Evolutionary conservation across 2,329 filamentous ascomycete species (phyloP), one percentile per base, ranked within the genome.

Genomic region (Elsinoe necatrix): DNA sequence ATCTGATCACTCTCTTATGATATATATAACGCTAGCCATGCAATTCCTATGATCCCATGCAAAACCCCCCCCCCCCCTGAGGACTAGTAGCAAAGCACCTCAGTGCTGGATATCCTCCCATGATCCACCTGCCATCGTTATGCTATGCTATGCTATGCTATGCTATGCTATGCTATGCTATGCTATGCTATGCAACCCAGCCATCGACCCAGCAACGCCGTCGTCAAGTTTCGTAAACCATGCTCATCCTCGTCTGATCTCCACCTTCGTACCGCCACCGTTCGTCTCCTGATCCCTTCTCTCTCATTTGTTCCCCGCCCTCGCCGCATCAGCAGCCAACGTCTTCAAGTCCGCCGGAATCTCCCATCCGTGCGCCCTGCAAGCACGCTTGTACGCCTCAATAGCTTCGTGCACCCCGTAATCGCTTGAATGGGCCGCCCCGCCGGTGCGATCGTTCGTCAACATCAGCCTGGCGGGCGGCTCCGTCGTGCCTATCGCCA

Each of bases 371-470:
- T 95, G 90, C 3, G 71, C 62, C 0, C 60, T 62, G 59, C 86
- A 89, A 9, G 85, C 85, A 54, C 89, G 80, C 27, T 76, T 73
- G 65, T 86, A 95, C 2, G 88, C 89, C 0, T 83, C 79, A 1
- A 89, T 74, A 0, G 89, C 90, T 67, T 95, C 89, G 0, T 67
- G 67, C 4, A 88, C 77, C 0, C 75, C 73, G 65, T 95, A 95
- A 12, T 57, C 59, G 4, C 29, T 48, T 3, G 50, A 42, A 3
- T 61, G 41, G 9, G 29, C 29, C 29, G 18, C 29, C 1, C 54
- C 54, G 8, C 59, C 57, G 35, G 62, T 34, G 5, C 43, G 11
- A 29, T 39, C 11, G 9, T 14, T 41, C 1, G 35, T 29, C 20
- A 51, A 45, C 16, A 78, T 75, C 11, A 95, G 72, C n/a, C 87